Base-by-base conservation (phyloP, 129 eudicot species). In the Lactuca sativa region DNA sequence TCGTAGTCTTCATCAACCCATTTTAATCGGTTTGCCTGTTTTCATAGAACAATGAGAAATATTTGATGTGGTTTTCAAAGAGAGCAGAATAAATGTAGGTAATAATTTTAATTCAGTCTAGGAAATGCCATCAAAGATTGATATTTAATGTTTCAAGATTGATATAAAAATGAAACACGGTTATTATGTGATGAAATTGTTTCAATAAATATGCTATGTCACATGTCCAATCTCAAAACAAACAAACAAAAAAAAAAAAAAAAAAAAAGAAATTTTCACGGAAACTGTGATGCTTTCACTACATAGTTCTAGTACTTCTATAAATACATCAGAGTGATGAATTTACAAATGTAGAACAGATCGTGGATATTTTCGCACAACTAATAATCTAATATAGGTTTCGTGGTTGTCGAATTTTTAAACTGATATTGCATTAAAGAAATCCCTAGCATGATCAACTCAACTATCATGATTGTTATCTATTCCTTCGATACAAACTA, bases 1-100 rank as follows among this genome's bases (percentile, higher is more conserved):
- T 87, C 90, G 74, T 78, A 86, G 53, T 78, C 80, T 18, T 93
- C 90, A 71, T 93, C 98, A 65, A 89, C 89, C 92, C 92, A 89
- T 82, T 89, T 85, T 73, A 93, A 64, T 62, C 87, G 82, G 47
- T 82, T 67, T 17, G 96, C 98, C 98, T 92, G 86, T 64, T 15
- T 16, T 56, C 57, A 77, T 21, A 67, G 10, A 9, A 59, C 71
- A 64, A 54, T 65, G 41, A 56, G 25, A 56, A 57, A 30, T 11
- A 57, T 32, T 8, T 44, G 54, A 0, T 14, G 16, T 32, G 4
- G 51, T 38, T 13, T 11, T 32, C 7, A 5, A 36, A 25, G n/a
- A 8, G 9, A 61, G 32, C 16, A 51, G 40, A 15, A 44, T 13
- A 44, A 40, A 64, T 11, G 3, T 5, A 61, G 25, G 15, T 14